Evolutionary conservation across 2,329 filamentous ascomycete genomes (phyloP), one percentile per base, ranked within the genome.

Genomic region (Venturia nashicola): DNA sequence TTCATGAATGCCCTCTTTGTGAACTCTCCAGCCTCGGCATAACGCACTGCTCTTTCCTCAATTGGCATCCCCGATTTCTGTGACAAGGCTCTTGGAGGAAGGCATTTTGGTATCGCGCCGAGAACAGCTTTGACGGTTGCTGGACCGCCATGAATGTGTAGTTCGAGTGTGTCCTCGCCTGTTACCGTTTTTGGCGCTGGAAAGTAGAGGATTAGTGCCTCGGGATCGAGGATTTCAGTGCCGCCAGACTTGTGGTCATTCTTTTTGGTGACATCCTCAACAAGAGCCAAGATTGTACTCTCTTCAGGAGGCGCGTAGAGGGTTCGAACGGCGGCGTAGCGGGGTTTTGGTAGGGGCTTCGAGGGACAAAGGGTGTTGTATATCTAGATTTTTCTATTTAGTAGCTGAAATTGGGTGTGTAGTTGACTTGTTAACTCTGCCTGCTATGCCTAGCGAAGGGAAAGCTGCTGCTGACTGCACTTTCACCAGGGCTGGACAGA

Each of bases 1-100:
- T 97, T 94, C 72, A 92, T 81, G 71, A 99, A 99, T 5, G 94
- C 92, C 44, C 94, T 86, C 66, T 87, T 86, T 4, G 94, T 99
- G 74, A 99, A 99, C 72, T 99, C 94, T 64, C 94, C 94, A 0
- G 94, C 88, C 71, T 97, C 93, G 2, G 94, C 94, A 72, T 96
- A 96, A 39, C 91, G 89, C 65, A 96, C 85, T 42, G 42, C 54
- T 18, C 62, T 68, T 59, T 18, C 1, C 9, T 51, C 20, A 5
- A 27, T 12, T 1, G 8, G 9, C 20, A 27, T 54, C 40, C 32
- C 27, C 27, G 27, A 23, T 65, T 69, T 69, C 0, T 65, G 66
- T 20, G 20, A 11, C 46, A 12, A 5, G 3, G 27, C 4, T 14
- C 2, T 27, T 23, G 20, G 8, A 27, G 46, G 46, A 9, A 51